Percentiles rank a stretch among this genome's conserved stretches.
Conservation (phyloP, 2,329 filamentous ascomycete species). For the Xylaria arbuscula region DNA sequence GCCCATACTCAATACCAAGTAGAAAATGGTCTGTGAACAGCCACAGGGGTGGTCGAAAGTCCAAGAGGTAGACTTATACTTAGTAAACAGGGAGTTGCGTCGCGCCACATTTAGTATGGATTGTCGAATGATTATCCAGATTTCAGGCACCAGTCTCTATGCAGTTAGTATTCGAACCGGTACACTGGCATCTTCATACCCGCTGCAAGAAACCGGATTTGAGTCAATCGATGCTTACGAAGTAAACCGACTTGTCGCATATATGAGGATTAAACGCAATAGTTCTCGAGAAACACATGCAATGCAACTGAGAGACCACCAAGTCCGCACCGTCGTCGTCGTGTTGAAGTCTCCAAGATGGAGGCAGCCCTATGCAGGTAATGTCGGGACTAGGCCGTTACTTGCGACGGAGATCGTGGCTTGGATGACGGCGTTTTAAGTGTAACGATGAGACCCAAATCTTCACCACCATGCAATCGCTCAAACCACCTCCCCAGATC, state of each 20-base stretch:
- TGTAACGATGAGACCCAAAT: slow-evolving; percentile 19
- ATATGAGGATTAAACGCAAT: slow-evolving; percentile 13
- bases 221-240: neutral
- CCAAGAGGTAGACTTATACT: neutral
- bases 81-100: neutral
- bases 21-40: neutral
- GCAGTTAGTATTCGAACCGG: slow-evolving; percentile 3
- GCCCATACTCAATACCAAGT: neutral
- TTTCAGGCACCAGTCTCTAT: neutral
- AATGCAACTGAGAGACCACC: no score
- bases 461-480: slow-evolving; percentile 6
- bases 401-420: slow-evolving; percentile 26
- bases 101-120: neutral
- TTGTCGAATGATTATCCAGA: neutral
- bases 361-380: slow-evolving; percentile 33
- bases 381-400: slow-evolving; percentile 15
- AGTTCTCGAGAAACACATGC: slow-evolving; percentile 16
- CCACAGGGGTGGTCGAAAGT: neutral
- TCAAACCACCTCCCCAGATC: neutral
- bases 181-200: slow-evolving; percentile 5
- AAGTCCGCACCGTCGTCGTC: neutral
- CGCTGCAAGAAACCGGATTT: slow-evolving; percentile 4
- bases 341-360: neutral
- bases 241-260: slow-evolving; percentile 3
- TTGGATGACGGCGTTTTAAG: slow-evolving; percentile 16